Base-by-base conservation (phyloP, 805 yeast species). In the Candida dendrica region DNA sequence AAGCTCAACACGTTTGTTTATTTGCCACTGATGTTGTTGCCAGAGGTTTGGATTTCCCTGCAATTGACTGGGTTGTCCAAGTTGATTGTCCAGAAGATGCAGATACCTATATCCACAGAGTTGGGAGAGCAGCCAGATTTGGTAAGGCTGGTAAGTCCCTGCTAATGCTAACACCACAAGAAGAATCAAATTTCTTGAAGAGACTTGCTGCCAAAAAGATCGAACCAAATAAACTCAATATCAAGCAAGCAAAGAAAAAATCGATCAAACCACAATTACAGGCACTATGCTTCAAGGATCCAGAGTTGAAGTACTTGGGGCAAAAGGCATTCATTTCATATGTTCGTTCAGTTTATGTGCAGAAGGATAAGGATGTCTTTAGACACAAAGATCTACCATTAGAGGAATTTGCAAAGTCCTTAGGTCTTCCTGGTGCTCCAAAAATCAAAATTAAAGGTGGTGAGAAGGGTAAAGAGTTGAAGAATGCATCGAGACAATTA, bases 11-110 rank as follows among this genome's bases (percentile, higher is more conserved):
- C 20, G 77, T 90, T 1, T 65, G 58, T 84, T 95, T 93, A 19
- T 69, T 93, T 60, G 90, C 98, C 1, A 93, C 99, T 0, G 99
- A 93, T 69, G 96, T 93, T 13, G 97, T 98, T 4, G 97, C 98
- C 0, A 75, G 99, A 59, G 99, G 99, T 20, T 74, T 93, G 17
- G 99, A 93, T 66, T 84, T 93, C 38, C 95, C 97, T 1, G 91
- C 91, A 31, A 96, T 93, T 11, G 98, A 93, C 52, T 68, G 90
- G 46, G 98, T 91, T 5, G 66, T 93, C 18, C 98, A 93, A 59
- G 59, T 91, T 10, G 98, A 93, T 53, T 95, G 96, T 0, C 99
- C 99, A 2, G 81, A 88, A 1, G 96, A 91, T 53, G 86, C 96
- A 0, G 95, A 84, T 53, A 78, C 89, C 53, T 93, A 91, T 58